phyloP scores from a whole-genome alignment of 768 basidiomycete species.

The Amanita exitialis region DNA sequence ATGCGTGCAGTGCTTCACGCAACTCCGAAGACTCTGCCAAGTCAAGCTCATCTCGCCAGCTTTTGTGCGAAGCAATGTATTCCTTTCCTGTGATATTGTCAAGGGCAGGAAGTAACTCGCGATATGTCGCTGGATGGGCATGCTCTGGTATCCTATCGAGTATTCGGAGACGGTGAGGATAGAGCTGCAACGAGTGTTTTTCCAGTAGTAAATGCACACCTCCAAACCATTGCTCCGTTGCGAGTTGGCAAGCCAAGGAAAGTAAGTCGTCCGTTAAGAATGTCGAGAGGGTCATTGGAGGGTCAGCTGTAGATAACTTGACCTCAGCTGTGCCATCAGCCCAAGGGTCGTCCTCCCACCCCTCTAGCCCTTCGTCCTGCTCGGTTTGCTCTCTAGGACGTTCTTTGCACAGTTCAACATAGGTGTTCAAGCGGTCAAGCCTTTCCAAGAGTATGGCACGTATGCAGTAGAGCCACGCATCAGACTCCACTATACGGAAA shows the following conservation, averaged over 20 bases:
- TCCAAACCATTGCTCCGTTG: conserved; percentile 46
- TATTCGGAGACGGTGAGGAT: conserved; percentile 61
- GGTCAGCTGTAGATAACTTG: conserved; percentile 16
- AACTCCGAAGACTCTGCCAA: conserved; percentile 45
- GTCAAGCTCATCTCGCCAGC: conserved; percentile 47
- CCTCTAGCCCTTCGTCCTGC: conserved; percentile 43
- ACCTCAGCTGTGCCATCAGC: conserved; percentile 31
- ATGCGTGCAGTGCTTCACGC: conserved; percentile 27
- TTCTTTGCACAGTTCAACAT: conserved; percentile 44
- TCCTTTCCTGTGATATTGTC: conserved; percentile 41
- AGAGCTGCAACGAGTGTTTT: conserved; percentile 48
- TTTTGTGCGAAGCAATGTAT: conserved; percentile 14
- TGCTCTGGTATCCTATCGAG: conserved; percentile 71
- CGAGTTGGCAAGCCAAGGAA: conserved; percentile 53
- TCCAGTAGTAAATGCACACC: conserved; percentile 49
- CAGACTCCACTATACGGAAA: conserved; percentile 45
- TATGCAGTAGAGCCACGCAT: conserved; percentile 55
- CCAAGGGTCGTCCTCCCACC: conserved; percentile 80
- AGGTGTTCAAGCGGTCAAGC: conserved; percentile 66
- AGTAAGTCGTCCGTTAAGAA: conserved; percentile 58
- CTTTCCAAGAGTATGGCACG: conserved; percentile 62
- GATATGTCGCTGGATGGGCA: conserved; percentile 50
- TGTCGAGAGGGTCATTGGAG: conserved; percentile 41
- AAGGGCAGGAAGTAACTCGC: conserved; percentile 51
- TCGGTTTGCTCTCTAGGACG: conserved; percentile 26